These are phyloP conservation scores for Fusarium haematococcum DNA, from an alignment of 2,329 filamentous ascomycete species.

Conservation along the genomic window DNA sequence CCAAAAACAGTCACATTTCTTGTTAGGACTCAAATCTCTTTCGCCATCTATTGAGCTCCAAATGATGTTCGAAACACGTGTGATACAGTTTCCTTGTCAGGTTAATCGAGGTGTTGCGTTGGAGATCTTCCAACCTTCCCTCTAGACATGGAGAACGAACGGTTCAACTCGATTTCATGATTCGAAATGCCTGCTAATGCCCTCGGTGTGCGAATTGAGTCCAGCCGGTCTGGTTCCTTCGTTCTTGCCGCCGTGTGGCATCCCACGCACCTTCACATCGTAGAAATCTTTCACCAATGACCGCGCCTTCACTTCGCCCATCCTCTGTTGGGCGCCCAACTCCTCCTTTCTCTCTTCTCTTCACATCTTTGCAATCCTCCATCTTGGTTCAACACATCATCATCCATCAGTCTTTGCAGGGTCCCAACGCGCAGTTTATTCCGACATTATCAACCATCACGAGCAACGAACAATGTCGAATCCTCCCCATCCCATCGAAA, in stretches of 20 bases:
- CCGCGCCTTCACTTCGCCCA: background rate
- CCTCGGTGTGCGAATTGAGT: background rate
- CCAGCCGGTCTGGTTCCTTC: background rate
- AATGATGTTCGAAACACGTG: background rate
- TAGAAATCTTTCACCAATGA: background rate
- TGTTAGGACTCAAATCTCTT: background rate
- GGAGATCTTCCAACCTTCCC: conserved; percentile 50
- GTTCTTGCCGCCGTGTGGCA: background rate
- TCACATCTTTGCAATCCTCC: background rate
- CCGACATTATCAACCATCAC: background rate
- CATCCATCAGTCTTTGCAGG: background rate
- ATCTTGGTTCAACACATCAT: background rate
- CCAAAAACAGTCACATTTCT: background rate
- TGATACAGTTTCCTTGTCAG: background rate
- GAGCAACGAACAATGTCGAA: background rate
- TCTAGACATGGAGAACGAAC: conserved; percentile 57
- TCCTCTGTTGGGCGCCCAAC: background rate
- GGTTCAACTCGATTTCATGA: background rate
- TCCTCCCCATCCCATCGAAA: background rate
- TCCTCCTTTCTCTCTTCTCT: background rate
- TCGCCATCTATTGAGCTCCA: background rate
- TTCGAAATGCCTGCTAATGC: background rate
- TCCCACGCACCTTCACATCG: background rate
- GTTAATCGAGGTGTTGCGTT: background rate
- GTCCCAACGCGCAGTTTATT: background rate